Evolutionary conservation across 257 asterid species (phyloP), one percentile per base, ranked within the genome.

Genomic region (Ophiorrhiza pumila): DNA sequence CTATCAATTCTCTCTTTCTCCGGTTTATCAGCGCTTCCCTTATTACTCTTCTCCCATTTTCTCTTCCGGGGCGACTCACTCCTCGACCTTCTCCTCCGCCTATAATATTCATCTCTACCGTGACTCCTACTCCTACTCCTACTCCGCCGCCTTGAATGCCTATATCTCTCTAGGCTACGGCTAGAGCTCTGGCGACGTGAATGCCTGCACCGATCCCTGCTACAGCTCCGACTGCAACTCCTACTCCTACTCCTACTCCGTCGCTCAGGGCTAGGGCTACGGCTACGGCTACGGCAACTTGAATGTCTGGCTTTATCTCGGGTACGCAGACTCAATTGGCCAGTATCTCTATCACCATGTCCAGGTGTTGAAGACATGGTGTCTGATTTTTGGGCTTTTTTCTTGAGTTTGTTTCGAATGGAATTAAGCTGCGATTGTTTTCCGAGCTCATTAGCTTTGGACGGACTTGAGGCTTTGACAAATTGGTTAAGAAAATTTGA

Each of bases 401-500:
- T 85, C 80, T 86, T 86, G 74, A 92, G 96, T 79, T 91, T 93
- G 79, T 82, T 83, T 23, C 88, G 93, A 63, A 93, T 81, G 6
- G 96, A 84, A 18, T 83, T 85, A 47, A 93, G 83, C 77, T 85
- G 87, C 23, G 91, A 83, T 80, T 91, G 83, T 77, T 85, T 89
- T 13, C 87, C 88, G 65, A 83, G 71, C 74, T 82, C 80, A 46
- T 81, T 31, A 58, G 91, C 71, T 65, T 86, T 83, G 12, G 92
- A 77, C 15, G 98, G 92, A 55, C 89, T 85, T 35, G 98, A 91
- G 35, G 91, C 94, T 83, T 80, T 83, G 71, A 93, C 96, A 83
- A 93, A 91, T 77, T 83, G 74, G 67, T 89, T 79, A 63, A 89
- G 85, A 53, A 88, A 91, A 23, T 96, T 82, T 23, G 92, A 75